Base-by-base conservation (phyloP, 768 basidiomycete species). In the Collybia sp. region DNA sequence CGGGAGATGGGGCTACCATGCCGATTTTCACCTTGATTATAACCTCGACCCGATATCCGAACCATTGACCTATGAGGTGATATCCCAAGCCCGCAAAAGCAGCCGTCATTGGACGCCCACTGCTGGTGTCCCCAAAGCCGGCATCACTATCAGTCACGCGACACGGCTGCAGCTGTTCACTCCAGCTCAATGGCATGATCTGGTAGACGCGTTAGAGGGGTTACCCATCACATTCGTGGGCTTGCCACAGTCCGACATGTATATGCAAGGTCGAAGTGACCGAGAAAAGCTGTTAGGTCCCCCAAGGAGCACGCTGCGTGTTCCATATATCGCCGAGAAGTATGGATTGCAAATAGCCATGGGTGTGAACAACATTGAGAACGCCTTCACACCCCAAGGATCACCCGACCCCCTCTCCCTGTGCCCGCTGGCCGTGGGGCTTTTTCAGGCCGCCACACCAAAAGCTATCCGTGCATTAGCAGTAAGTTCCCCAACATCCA, bases 11-110 rank as follows among this genome's bases (percentile, higher is more conserved):
- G 54, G 54, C 15, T 60, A 74, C 16, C 73, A 78, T 50, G 69
- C 73, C 36, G 83, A 84, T 57, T 84, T 84, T 56, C 83, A 85
- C 60, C 71, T 85, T 25, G 82, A 84, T 63, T 83, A 81, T 61
- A 83, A 78, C 64, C 66, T 85, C 40, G 74, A 83, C 58, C 61
- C 68, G 12, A 56, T 57, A 25, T 57, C 68, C 40, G 70, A 77
- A 50, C 78, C 77, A 30, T 73, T 83, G 50, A 73, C 82, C 17
- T 76, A 76, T 64, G 69, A 75, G 56, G 70, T 82, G 25, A 72
- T 83, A 38, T 56, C 58, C 12, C 67, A 73, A 67, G 61, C 66
- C 49, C 54, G 58, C 45, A 49, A 56, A 53, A 53, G 55, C 52
- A 35, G 17, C 46, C 52, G 49, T 33, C 45, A 30, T 40, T 58